These are phyloP conservation scores for Diaporthe velutina DNA, from an alignment of 2,329 filamentous ascomycete species.

Conservation along the genomic window DNA sequence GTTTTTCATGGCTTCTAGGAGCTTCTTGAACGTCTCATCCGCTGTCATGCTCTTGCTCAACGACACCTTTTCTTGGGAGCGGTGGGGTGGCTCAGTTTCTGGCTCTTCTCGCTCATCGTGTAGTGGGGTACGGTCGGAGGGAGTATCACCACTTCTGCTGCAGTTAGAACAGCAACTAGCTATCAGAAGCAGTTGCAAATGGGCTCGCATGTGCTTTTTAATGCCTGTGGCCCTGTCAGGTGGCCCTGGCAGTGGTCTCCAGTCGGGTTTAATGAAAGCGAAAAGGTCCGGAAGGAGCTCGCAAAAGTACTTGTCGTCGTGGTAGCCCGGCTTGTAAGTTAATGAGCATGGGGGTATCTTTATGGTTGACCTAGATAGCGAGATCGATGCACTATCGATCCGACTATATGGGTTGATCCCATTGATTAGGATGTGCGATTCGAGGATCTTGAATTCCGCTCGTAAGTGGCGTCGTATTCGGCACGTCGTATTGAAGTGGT, in stretches of 20 bases:
- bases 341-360: rapidly evolving
- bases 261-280: neutral
- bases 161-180: neutral
- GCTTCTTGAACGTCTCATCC: rapidly evolving
- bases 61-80: no score
- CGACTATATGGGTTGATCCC: neutral
- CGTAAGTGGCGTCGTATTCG: neutral
- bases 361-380: neutral
- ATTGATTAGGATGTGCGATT: neutral
- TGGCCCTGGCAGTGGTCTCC: neutral
- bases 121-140: no score
- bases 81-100: neutral
- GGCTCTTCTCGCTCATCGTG: no score
- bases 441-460: neutral
- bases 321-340: no score
- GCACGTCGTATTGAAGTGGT: neutral
- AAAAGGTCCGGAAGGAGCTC: neutral
- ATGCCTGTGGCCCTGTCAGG: neutral
- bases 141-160: rapidly evolving
- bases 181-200: neutral
- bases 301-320: neutral
- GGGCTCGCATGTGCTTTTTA: neutral
- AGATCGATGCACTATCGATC: neutral
- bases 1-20: neutral
- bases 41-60: neutral